phyloP scores from a whole-genome alignment of 768 basidiomycete species.

The Psilocybe tampanensis region DNA sequence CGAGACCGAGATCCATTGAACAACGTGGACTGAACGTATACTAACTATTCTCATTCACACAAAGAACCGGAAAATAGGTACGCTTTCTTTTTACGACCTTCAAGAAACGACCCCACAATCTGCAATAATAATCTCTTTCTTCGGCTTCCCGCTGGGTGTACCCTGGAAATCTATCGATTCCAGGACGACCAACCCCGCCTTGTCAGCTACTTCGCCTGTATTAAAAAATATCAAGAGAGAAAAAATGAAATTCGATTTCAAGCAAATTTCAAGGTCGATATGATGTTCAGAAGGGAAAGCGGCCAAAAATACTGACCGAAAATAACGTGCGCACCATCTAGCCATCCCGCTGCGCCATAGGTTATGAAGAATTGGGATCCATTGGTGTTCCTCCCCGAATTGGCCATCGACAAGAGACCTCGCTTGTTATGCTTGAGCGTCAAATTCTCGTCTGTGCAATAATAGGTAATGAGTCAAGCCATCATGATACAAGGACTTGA shows the following conservation, averaged over 20 bases:
- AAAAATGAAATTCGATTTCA: neutral
- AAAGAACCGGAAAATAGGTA: neutral
- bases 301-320: constrained; percentile 57
- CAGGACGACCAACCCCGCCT: constrained; percentile 53
- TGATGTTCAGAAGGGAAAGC: too few relatives aligned
- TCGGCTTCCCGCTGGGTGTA: constrained; percentile 32
- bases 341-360: constrained; percentile 75
- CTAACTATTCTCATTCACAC: neutral
- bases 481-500: neutral
- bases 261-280: neutral
- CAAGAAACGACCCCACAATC: constrained; percentile 5
- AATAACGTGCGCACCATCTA: constrained; percentile 84
- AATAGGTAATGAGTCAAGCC: constrained; percentile 7
- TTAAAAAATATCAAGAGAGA: neutral
- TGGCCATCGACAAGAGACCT: constrained; percentile 78
- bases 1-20: neutral
- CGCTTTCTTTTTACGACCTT: neutral
- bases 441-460: constrained; percentile 79
- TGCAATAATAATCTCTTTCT: constrained; percentile 4
- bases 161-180: constrained; percentile 45
- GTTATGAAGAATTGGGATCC: constrained; percentile 92
- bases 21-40: too few relatives aligned
- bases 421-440: constrained; percentile 70
- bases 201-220: constrained; percentile 63
- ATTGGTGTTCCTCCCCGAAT: constrained; percentile 82